phyloP scores from a whole-genome alignment of 164 flowering plant species.

The Taxillus chinensis region DNA sequence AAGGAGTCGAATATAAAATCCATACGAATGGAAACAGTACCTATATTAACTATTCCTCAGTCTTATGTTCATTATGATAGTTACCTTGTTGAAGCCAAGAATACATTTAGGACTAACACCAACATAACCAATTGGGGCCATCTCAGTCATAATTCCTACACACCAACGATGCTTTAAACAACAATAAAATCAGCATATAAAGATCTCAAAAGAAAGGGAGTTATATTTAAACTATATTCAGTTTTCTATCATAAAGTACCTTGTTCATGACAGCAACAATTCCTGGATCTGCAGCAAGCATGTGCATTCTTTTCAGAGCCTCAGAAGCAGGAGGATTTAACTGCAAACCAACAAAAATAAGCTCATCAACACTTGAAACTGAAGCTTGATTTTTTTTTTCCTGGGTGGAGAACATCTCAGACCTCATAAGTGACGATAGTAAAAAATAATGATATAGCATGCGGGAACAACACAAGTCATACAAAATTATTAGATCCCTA shows the following conservation, averaged over 20 bases:
- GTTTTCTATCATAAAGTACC: slow-evolving; percentile 24
- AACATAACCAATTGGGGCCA: slow-evolving; percentile 97
- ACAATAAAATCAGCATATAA: slow-evolving; percentile 12
- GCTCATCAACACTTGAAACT: background rate
- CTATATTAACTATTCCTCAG: background rate
- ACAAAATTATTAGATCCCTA: too few species aligned
- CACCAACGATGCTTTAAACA: slow-evolving; percentile 79
- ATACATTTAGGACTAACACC: slow-evolving; percentile 87
- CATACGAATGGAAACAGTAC: background rate
- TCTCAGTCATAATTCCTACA: slow-evolving; percentile 91
- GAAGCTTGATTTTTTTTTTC: too few species aligned
- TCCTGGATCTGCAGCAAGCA: slow-evolving; percentile 97
- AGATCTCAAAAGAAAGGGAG: background rate
- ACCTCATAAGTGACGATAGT: too few species aligned
- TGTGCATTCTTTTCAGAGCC: slow-evolving; percentile 85
- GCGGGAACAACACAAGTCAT: too few species aligned
- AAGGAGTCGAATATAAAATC: slow-evolving; percentile 7
- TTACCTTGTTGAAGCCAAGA: slow-evolving; percentile 91
- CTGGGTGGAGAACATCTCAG: too few species aligned
- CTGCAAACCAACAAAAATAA: slow-evolving; percentile 23
- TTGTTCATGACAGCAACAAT: slow-evolving; percentile 92
- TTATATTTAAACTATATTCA: background rate
- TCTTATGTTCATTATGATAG: background rate
- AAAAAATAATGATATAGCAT: too few species aligned
- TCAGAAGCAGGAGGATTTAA: slow-evolving; percentile 82